Percentiles rank a stretch among this genome's conserved stretches.
These are phyloP conservation scores for Aspergillus olivimuriae DNA, from an alignment of 495 filamentous ascomycete genomes.

Conservation along the genomic window DNA sequence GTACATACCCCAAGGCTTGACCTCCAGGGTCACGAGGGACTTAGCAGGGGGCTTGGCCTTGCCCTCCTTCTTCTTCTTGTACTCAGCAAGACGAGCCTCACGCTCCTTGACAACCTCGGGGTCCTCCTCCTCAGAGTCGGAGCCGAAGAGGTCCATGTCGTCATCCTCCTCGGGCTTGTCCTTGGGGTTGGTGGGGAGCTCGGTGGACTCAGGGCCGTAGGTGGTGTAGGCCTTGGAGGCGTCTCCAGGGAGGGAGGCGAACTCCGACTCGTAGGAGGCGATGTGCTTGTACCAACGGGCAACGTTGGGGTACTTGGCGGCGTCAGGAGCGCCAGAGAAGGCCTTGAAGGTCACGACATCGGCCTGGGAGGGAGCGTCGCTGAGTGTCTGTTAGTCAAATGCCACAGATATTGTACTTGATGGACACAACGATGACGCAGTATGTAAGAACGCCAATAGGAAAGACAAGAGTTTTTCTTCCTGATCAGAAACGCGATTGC, in stretches of 20 bases:
- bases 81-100: slow-evolving; percentile 84
- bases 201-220: slow-evolving; percentile 80
- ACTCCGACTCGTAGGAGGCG: slow-evolving; percentile 81
- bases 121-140: slow-evolving; percentile 87
- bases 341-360: slow-evolving; percentile 94
- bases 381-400: slow-evolving; percentile 38
- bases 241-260: slow-evolving; percentile 85
- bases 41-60: slow-evolving; percentile 90
- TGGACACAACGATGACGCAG: too few species aligned
- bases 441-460: slow-evolving; percentile 7
- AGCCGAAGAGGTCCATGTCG: slow-evolving; percentile 86
- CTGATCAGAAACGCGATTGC: slow-evolving; percentile 76
- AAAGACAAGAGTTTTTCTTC: slow-evolving; percentile 6
- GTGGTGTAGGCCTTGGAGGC: slow-evolving; percentile 77
- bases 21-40: slow-evolving; percentile 89
- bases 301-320: slow-evolving; percentile 84
- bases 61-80: slow-evolving; percentile 93
- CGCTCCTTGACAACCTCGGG: slow-evolving; percentile 73
- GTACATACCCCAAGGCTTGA: slow-evolving; percentile 94
- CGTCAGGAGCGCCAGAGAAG: slow-evolving; percentile 65
- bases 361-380: slow-evolving; percentile 83
- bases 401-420: slow-evolving; percentile 1
- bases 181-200: slow-evolving; percentile 74
- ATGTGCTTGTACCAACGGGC: slow-evolving; percentile 99
- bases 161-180: slow-evolving; percentile 74